Conservation (phyloP, 306 rosid genomes). For the Astragalus glycyphyllos region DNA sequence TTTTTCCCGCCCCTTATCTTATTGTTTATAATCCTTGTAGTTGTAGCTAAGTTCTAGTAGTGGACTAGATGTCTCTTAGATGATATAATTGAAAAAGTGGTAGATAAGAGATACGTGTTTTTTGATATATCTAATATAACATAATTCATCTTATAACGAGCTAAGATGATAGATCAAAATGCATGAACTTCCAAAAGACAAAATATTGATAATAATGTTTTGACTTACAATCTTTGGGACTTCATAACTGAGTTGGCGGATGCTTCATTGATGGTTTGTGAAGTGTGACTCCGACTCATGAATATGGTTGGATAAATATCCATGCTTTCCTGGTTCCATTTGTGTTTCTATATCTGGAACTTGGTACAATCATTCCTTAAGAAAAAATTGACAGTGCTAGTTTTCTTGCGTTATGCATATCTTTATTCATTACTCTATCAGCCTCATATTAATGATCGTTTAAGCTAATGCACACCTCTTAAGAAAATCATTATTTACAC, state of each 20-base stretch:
- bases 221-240: slow-evolving; percentile 19
- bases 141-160: not conserved
- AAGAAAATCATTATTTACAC: too few species aligned
- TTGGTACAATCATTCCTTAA: not conserved
- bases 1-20: slow-evolving; percentile 1
- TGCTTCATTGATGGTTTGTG: slow-evolving; percentile 1
- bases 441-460: too few species aligned
- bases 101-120: not conserved
- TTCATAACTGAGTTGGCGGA: slow-evolving; percentile 28
- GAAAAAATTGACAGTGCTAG: not conserved
- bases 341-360: slow-evolving; percentile 7
- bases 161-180: slow-evolving; percentile 29
- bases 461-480: too few species aligned
- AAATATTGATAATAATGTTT: slow-evolving; percentile 18
- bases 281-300: not conserved
- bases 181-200: not conserved
- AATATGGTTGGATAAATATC: slow-evolving; percentile 14
- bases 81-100: slow-evolving; percentile 13
- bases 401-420: slow-evolving; percentile 34
- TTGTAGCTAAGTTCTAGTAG: not conserved
- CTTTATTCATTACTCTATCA: not conserved
- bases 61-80: slow-evolving; percentile 22
- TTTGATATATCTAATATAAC: not conserved
- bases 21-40: slow-evolving; percentile 4
- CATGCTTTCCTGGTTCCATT: slow-evolving; percentile 26